phyloP scores from a whole-genome alignment of 1,284 basidiomycete species.

The Sporisorium exsertum region DNA sequence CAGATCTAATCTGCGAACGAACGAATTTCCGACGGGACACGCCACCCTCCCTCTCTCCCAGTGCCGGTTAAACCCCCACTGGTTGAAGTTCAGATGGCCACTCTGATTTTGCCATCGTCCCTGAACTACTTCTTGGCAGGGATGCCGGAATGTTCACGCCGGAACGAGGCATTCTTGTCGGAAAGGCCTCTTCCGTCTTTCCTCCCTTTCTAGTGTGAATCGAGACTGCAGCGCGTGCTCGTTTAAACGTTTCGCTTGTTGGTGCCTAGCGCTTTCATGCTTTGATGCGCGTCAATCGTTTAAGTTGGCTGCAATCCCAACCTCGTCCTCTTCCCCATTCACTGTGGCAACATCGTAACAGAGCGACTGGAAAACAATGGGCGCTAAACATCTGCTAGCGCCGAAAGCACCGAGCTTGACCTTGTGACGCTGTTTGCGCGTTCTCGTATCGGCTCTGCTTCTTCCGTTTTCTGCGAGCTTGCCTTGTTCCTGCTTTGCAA shows the following conservation, averaged over 20 bases:
- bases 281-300: background rate
- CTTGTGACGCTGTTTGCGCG: background rate
- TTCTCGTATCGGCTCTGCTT: background rate
- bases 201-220: background rate
- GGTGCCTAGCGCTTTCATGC: conserved; percentile 1
- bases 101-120: background rate
- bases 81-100: background rate
- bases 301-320: no score
- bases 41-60: no score
- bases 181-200: conserved; percentile 8
- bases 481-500: background rate
- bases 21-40: background rate
- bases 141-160: background rate
- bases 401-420: background rate
- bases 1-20: background rate
- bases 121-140: no score
- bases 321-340: background rate
- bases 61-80: no score
- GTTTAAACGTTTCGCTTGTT: background rate
- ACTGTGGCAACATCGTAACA: background rate
- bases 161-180: background rate
- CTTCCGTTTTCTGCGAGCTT: background rate
- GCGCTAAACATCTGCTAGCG: background rate
- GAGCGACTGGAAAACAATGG: background rate
- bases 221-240: background rate